Base-by-base conservation (phyloP, 2,329 filamentous ascomycete species). In the Parastagonospora nodorum region DNA sequence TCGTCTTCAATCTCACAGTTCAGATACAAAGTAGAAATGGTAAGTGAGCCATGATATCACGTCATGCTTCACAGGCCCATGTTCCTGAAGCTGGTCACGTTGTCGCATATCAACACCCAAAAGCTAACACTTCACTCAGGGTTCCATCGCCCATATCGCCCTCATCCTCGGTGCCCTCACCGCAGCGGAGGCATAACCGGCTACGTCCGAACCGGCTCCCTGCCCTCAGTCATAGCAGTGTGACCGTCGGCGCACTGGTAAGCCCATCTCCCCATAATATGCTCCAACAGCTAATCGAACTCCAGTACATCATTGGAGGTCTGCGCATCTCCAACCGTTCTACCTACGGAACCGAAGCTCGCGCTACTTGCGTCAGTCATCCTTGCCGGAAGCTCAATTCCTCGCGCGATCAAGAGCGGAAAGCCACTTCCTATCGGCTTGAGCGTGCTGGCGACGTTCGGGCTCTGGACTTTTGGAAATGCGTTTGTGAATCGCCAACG, bases 351-450 rank as follows among this genome's bases (percentile, higher is more conserved):
- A 78, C 95, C 61, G 94, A 97, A 97, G 76, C 79, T 96, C 37
- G 90, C 88, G n/a, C 82, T 99, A 8, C 80, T 97, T 37, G 94
- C 94, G 4, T 96, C 90, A 0, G 67, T 91, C n/a, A 78, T 97
- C 24, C 82, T 99, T 31, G 93, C 83, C 2, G 92, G 91, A 15
- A 89, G 89, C 36, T 88, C 90, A 2, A 87, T 97, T 53, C 94
- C 94, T 10, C 84, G 94, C 45, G 94, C 92, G 4, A 86, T 99
- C 67, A 90, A 86, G 73, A 83, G 87, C 36, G 81, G 83, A 63
- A 99, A 97, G 82, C 89, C 90, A 0, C 84, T 99, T 45, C 93
- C 94, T 1, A 81, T 89, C 48, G 84, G 87, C 9, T 77, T 99
- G 68, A 93, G 90, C 68, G 68, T 92, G 41, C 70, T 97, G 67